Percentiles rank a stretch among this genome's conserved stretches.
Conservation (phyloP, 2,329 filamentous ascomycete genomes). For the Fusarium tanahbumbuense region DNA sequence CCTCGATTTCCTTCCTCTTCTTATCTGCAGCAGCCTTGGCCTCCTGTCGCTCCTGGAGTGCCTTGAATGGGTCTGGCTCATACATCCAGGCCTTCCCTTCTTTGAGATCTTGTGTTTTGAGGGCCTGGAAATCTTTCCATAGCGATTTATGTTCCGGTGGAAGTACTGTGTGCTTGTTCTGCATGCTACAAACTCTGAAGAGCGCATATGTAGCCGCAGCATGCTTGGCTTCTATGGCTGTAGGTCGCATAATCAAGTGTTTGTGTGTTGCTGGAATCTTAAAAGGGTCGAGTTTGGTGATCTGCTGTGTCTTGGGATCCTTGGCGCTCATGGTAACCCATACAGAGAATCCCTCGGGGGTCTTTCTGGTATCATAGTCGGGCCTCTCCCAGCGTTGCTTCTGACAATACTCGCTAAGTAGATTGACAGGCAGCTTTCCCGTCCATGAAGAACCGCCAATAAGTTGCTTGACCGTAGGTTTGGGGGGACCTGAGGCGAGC, state of each 20-base stretch:
- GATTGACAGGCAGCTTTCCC: conserved; percentile 92
- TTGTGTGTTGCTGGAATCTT: conserved; percentile 81
- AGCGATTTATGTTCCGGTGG: conserved; percentile 89
- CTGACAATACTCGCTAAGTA: conserved; percentile 94
- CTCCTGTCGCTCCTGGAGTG: conserved; percentile 81
- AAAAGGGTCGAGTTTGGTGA: conserved; percentile 81
- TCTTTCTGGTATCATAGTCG: conserved; percentile 86
- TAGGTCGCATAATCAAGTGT: conserved; percentile 79
- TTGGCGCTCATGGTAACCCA: conserved; percentile 80
- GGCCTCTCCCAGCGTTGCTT: conserved; percentile 96
- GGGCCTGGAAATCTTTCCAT: conserved; percentile 89
- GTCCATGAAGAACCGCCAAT: conserved; percentile 98
- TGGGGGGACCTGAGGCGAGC: conserved; percentile 59
- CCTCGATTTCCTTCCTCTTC: conserved; percentile 78
- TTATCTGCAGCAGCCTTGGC: conserved; percentile 81
- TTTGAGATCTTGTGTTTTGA: conserved; percentile 84
- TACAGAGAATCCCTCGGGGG: conserved; percentile 78
- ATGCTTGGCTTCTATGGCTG: conserved; percentile 89
- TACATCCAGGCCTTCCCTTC: conserved; percentile 89
- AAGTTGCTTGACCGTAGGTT: conserved; percentile 78
- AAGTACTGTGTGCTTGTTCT: conserved; percentile 93
- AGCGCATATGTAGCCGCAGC: conserved; percentile 92
- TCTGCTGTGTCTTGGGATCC: conserved; percentile 86
- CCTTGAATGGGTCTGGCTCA: conserved; percentile 91
- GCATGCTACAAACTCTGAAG: conserved; percentile 93